A percentile compares a stretch with the other conserved stretches of the same genome.
phyloP scores from a whole-genome alignment of 2,329 filamentous ascomycete genomes.

The Diaporthe velutina region DNA sequence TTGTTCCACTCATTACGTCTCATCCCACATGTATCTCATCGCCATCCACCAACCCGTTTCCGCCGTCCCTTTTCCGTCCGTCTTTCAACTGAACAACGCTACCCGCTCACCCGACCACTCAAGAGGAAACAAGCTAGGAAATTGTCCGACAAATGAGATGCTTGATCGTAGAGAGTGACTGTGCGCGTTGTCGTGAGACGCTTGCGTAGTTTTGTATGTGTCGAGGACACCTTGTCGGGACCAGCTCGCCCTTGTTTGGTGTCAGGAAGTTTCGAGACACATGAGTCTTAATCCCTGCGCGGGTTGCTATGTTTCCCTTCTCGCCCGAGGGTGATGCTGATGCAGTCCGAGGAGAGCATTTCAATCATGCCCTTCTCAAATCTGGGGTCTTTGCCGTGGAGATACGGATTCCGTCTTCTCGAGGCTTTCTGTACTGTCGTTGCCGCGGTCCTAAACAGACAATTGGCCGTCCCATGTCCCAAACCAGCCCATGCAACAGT shows the following conservation, averaged over 20 bases:
- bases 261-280: constrained; percentile 9
- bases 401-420: constrained; percentile 34
- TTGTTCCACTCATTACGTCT: constrained; percentile 16
- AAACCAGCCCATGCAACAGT: constrained; percentile 39
- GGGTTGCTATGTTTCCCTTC: constrained; percentile 6
- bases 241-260: constrained; percentile 14
- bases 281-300: neutral
- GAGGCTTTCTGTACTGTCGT: constrained; percentile 40
- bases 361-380: constrained; percentile 18
- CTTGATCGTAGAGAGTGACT: constrained; percentile 29
- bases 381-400: constrained; percentile 34
- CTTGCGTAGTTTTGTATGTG: constrained; percentile 31
- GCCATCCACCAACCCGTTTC: neutral
- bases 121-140: constrained; percentile 28
- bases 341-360: constrained; percentile 21
- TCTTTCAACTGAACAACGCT: constrained; percentile 16
- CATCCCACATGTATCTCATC: constrained; percentile 3
- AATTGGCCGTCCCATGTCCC: constrained; percentile 36
- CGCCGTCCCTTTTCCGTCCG: constrained; percentile 12
- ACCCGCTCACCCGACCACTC: constrained; percentile 3
- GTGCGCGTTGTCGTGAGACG: constrained; percentile 39
- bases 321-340: neutral
- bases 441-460: constrained; percentile 37
- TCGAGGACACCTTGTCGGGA: neutral
- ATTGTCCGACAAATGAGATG: constrained; percentile 32